Conservation (phyloP, 1,139 yeast genomes). For the Pneumocystis oryctolagi region DNA sequence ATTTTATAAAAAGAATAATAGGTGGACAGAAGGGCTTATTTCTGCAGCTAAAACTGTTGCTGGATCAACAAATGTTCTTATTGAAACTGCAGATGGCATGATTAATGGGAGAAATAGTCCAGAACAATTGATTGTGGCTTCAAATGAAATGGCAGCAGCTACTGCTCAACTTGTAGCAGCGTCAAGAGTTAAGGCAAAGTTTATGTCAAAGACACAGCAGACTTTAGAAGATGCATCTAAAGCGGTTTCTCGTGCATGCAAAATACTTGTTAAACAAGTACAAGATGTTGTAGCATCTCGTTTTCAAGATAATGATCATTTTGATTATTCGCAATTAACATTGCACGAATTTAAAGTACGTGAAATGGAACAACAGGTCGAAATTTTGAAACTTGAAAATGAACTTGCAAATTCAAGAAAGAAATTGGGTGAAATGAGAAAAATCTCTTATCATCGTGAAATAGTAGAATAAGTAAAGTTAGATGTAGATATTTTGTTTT, state of each 20-base stretch:
- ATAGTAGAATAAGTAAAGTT: neutral
- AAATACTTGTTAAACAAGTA: slow-evolving; percentile 53
- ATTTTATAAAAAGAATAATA: slow-evolving; percentile 71
- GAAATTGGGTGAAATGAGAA: slow-evolving; percentile 71
- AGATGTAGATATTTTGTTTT: neutral
- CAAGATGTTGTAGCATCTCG: slow-evolving; percentile 40
- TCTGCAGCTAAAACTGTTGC: slow-evolving; percentile 88
- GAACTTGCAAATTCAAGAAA: slow-evolving; percentile 58
- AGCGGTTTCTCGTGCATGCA: slow-evolving; percentile 60
- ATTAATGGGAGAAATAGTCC: slow-evolving; percentile 48
- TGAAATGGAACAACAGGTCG: slow-evolving; percentile 91
- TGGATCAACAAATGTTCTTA: slow-evolving; percentile 62
- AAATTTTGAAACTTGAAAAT: slow-evolving; percentile 69
- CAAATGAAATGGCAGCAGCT: slow-evolving; percentile 84
- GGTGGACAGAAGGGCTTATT: slow-evolving; percentile 90
- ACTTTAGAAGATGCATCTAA: slow-evolving; percentile 54
- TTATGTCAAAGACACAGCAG: slow-evolving; percentile 65
- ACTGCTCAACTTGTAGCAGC: slow-evolving; percentile 91
- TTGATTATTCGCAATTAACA: slow-evolving; percentile 56
- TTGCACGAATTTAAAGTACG: slow-evolving; percentile 73
- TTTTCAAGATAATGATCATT: slow-evolving; percentile 26
- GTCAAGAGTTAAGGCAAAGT: slow-evolving; percentile 70
- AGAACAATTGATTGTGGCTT: slow-evolving; percentile 78
- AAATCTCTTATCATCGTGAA: slow-evolving; percentile 26
- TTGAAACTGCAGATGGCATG: slow-evolving; percentile 77